A percentile compares a stretch with the other conserved stretches of the same genome.
These are phyloP conservation scores for Pholiota adiposa DNA, from an alignment of 1,284 basidiomycete genomes.

Conservation along the genomic window DNA sequence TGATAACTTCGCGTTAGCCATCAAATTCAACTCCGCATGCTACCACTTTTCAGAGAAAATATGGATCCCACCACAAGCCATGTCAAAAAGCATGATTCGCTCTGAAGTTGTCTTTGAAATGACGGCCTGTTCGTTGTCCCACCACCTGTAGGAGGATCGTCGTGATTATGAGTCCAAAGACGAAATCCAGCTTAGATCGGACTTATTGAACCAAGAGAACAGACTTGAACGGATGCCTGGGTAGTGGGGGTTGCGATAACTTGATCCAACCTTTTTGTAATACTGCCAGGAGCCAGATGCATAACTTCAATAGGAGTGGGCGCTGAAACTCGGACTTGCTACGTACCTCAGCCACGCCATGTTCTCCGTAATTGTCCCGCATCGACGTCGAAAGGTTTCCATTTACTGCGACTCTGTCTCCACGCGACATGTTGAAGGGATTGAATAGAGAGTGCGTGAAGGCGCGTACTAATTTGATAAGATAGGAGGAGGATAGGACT, in stretches of 20 bases:
- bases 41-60: not conserved
- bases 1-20: not conserved
- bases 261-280: slow-evolving; percentile 56
- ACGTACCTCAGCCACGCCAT: slow-evolving; percentile 66
- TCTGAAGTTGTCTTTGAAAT: slow-evolving; percentile 16
- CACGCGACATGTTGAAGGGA: slow-evolving; percentile 35
- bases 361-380: slow-evolving; percentile 68
- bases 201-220: slow-evolving; percentile 58
- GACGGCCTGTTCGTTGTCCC: slow-evolving; percentile 32
- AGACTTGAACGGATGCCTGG: slow-evolving; percentile 65
- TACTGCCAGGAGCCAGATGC: slow-evolving; percentile 29
- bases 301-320: not conserved
- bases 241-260: slow-evolving; percentile 77
- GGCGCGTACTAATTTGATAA: not conserved
- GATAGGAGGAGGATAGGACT: not conserved
- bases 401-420: slow-evolving; percentile 42
- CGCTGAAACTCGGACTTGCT: not conserved
- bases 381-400: slow-evolving; percentile 66
- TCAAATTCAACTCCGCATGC: not conserved
- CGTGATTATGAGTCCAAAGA: not conserved
- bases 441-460: not conserved
- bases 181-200: not conserved
- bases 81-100: slow-evolving; percentile 38
- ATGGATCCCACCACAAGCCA: slow-evolving; percentile 39
- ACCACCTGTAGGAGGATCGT: slow-evolving; percentile 32